Evolutionary conservation across 192 early-diverging fungal species (phyloP), one percentile per base, ranked within the genome.

Genomic region (Dissophora ornata): DNA sequence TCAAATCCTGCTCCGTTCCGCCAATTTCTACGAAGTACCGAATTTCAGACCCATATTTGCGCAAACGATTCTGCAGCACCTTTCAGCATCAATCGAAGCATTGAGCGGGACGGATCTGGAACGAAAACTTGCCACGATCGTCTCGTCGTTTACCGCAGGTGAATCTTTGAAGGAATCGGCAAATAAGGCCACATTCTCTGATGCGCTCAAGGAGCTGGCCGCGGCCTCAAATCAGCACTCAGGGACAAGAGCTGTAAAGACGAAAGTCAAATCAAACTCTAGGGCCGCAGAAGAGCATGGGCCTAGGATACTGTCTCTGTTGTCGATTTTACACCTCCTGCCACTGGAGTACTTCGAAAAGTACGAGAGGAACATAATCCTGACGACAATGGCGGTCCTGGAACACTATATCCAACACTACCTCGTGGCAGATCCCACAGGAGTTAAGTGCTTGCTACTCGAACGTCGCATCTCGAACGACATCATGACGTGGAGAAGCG

Each of bases 311-410:
- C 41, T 45, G 30, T 69, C 56, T n/a, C 47, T 69, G 63, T 53
- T 54, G 45, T 83, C 57, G 11, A 58, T 86, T 19, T 64, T 86
- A 34, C 79, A 82, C 13, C 64, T 86, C 0, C 81, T 86, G 41
- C 84, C 84, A 1, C 61, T 82, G 15, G 84, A 86, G 24, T 86
- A 82, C 55, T 86, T 79, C 59, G 77, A 83, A 53, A 80, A 79
- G 38, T 54, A 59, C 41, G 69, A 86, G 24, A 69, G 82, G n/a
- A 64, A 74, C 29, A 65, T 78, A 12, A 57, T 81, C 32, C 44
- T 86, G 41, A 48, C 57, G 13, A 55, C 81, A 9, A 67, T 74
- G 64, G 67, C 64, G 3, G 53, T 79, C 3, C 42, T 79, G 29
- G 70, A 79, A 25, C 38, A 57, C n/a, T 48, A 66, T 11, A 57